A percentile compares a stretch with the other conserved stretches of the same genome.
Conservation (phyloP, 371 early-diverging fungal species). For the Chytridium lagenaria region DNA sequence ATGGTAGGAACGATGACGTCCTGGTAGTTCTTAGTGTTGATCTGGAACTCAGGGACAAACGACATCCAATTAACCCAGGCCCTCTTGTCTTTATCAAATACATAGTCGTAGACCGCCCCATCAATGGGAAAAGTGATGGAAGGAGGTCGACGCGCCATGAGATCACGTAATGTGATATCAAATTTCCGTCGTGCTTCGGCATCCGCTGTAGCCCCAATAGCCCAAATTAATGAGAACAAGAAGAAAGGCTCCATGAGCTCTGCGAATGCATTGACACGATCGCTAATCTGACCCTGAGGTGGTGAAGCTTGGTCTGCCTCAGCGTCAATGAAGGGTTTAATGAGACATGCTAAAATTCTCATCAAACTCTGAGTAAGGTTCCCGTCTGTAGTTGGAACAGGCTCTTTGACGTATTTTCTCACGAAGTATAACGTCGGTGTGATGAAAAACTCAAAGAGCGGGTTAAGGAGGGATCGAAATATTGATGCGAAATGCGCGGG, state of each 20-base stretch:
- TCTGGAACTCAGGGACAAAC: constrained; percentile 43
- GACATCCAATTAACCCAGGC: constrained; percentile 61
- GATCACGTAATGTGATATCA: constrained; percentile 52
- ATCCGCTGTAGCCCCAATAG: constrained; percentile 60
- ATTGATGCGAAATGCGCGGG: constrained; percentile 30
- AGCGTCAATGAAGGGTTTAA: constrained; percentile 39
- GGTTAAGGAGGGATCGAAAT: constrained; percentile 35
- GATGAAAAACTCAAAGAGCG: constrained; percentile 53
- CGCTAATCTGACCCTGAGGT: constrained; percentile 17
- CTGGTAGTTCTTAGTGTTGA: constrained; percentile 35
- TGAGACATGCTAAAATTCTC: constrained; percentile 52
- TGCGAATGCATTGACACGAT: constrained; percentile 36
- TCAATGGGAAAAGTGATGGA: constrained; percentile 45
- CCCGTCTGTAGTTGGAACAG: constrained; percentile 58
- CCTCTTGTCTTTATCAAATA: constrained; percentile 46
- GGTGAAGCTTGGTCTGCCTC: constrained; percentile 5
- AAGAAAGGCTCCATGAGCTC: constrained; percentile 57
- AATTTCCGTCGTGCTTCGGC: constrained; percentile 59
- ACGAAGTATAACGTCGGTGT: constrained; percentile 51
- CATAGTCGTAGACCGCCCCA: constrained; percentile 57
- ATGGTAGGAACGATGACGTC: constrained; percentile 63
- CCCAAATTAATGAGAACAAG: constrained; percentile 62
- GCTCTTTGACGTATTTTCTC: constrained; percentile 51
- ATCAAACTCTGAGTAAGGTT: constrained; percentile 55
- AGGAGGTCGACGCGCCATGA: constrained; percentile 31